Percentiles rank a stretch among this genome's conserved stretches.
Conservation (phyloP, 257 asterid species). For the Gardenia jasminoides region DNA sequence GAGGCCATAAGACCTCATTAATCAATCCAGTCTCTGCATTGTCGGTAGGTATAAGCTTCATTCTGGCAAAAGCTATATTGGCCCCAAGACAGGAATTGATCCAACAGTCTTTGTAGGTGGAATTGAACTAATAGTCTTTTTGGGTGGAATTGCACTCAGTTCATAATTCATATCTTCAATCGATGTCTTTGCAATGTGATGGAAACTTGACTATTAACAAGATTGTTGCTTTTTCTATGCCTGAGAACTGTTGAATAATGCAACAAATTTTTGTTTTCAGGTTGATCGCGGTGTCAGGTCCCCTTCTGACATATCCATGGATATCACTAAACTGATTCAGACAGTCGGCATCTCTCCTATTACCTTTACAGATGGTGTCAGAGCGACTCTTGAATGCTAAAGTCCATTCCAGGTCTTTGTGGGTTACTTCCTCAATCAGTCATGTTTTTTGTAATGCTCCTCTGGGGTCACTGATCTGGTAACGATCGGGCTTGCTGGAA, state of each 20-base stretch:
- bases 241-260: constrained; percentile 5
- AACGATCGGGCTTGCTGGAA: background rate
- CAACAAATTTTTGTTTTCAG: constrained; percentile 29
- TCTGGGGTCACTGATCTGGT: background rate
- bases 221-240: background rate
- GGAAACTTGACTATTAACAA: background rate
- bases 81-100: background rate
- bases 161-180: background rate
- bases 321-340: constrained; percentile 63
- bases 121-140: background rate
- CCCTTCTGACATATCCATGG: constrained; percentile 92
- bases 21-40: constrained; percentile 80
- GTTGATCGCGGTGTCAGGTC: constrained; percentile 92
- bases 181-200: background rate
- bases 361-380: constrained; percentile 63
- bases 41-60: constrained; percentile 47
- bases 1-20: constrained; percentile 63
- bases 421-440: background rate
- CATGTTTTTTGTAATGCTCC: background rate
- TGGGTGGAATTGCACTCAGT: too few species aligned
- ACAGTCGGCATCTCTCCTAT: constrained; percentile 55
- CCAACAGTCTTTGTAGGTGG: too few species aligned
- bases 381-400: constrained; percentile 55
- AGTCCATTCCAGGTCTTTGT: constrained; percentile 11
- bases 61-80: background rate